Evolutionary conservation across 805 yeast genomes (phyloP), one percentile per base, ranked within the genome.

Genomic region (Kodamaea neixiangensis): DNA sequence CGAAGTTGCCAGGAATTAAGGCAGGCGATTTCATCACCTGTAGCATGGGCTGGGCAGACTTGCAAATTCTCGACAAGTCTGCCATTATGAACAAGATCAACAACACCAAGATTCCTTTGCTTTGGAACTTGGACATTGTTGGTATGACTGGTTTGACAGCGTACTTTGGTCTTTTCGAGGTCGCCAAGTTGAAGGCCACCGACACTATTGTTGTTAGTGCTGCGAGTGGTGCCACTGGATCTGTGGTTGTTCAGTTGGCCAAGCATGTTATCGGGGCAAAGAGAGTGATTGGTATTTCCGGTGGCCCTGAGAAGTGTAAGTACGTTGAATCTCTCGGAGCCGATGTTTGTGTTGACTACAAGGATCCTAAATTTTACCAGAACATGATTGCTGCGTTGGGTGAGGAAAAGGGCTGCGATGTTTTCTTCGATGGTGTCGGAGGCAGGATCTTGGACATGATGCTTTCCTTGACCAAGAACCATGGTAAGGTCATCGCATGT

Each of bases 161-260:
- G 1, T 83, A 81, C 68, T 69, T 77, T 54, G 83, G 83, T 10
- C 72, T 82, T 50, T 67, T 62, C 52, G 74, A 75, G 37, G 73
- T 81, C 49, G 83, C 82, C n/a, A 66, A 73, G 42, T 63, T 82
- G 50, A 57, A 64, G 54, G 53, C 55, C 37, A 73, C 73, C 19
- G 82, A 82, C 58, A 69, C 75, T 6, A 71, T 80, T 56, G 66
- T 83, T 42, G 69, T 85, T 42, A 78, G 85, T 15, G 89, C 87
- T 51, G 89, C 89, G 11, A 78, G 85, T 6, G 90, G 90, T 53
- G 87, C 88, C n/a, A 85, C 85, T n/a, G 89, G 89, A 11, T 75
- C 81, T 20, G 66, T 76, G 44, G 79, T 73, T 44, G 79, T 83
- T 17, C 88, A 83, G 62, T 61, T 85, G 10, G 84, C 87, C 39